phyloP scores from a whole-genome alignment of 768 basidiomycete species.

The Boletus reticuloceps region DNA sequence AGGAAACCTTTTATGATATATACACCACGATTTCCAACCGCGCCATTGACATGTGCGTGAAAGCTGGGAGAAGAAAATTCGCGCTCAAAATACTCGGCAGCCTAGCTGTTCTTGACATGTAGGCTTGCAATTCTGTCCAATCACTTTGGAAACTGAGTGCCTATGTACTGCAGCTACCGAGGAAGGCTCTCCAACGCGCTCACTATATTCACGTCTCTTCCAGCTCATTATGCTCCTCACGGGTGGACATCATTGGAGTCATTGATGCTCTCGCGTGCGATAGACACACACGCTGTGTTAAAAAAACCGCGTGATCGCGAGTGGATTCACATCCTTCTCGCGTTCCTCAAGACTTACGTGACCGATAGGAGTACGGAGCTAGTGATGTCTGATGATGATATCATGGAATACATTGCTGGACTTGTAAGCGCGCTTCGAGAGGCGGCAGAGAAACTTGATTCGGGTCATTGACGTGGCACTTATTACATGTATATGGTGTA shows the following conservation, averaged over 20 bases:
- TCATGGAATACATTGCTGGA: slow-evolving; percentile 47
- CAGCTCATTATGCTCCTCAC: slow-evolving; percentile 81
- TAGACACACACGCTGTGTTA: slow-evolving; percentile 63
- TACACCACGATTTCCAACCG: slow-evolving; percentile 76
- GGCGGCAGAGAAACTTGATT: slow-evolving; percentile 50
- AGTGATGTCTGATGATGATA: slow-evolving; percentile 52
- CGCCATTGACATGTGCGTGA: slow-evolving; percentile 81
- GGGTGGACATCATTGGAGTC: slow-evolving; percentile 79
- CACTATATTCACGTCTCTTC: slow-evolving; percentile 72
- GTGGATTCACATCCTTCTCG: slow-evolving; percentile 76
- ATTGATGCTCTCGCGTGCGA: slow-evolving; percentile 71
- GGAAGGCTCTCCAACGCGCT: slow-evolving; percentile 61
- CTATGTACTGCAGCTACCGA: slow-evolving; percentile 54
- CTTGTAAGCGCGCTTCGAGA: slow-evolving; percentile 49
- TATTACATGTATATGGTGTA: background rate
- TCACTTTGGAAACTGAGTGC: slow-evolving; percentile 7
- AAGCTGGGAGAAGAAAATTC: slow-evolving; percentile 80
- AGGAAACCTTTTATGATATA: slow-evolving; percentile 68
- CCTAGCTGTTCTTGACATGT: slow-evolving; percentile 89
- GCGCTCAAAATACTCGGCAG: slow-evolving; percentile 83
- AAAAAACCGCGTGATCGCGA: slow-evolving; percentile 63
- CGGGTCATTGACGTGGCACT: slow-evolving; percentile 40
- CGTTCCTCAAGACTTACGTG: slow-evolving; percentile 70
- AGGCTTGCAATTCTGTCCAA: slow-evolving; percentile 32
- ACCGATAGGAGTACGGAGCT: slow-evolving; percentile 53